A percentile compares a stretch with the other conserved stretches of the same genome.
Conservation (phyloP, 257 asterid species). For the Penstemon eatonii region DNA sequence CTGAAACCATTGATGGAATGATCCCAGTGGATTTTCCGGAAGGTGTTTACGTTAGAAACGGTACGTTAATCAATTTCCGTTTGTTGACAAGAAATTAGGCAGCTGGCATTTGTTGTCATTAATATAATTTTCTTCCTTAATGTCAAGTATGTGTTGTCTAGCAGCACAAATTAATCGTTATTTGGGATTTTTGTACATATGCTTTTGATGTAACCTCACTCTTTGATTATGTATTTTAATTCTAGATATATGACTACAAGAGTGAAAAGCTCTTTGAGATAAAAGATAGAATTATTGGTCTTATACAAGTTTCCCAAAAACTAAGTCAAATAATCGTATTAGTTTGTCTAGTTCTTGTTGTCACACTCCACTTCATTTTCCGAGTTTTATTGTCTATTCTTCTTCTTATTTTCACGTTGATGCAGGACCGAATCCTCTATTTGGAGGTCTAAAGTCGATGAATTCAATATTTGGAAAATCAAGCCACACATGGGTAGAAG, state of each 20-base stretch:
- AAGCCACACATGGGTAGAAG: conserved; percentile 51
- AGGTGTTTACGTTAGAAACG: conserved; percentile 68
- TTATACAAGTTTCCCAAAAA: conserved; percentile 7
- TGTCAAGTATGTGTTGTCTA: conserved; percentile 15
- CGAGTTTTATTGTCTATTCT: not conserved
- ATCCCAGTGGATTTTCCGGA: conserved; percentile 64
- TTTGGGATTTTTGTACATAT: not conserved
- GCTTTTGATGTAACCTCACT: not conserved
- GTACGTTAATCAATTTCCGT: conserved; percentile 22
- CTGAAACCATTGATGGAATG: conserved; percentile 35
- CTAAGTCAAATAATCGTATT: too few species aligned
- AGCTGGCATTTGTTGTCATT: conserved; percentile 5
- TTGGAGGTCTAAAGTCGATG: conserved; percentile 48
- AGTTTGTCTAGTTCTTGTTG: not conserved
- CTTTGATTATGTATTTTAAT: not conserved
- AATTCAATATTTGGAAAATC: conserved; percentile 43
- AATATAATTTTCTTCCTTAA: conserved; percentile 20
- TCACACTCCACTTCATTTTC: not conserved
- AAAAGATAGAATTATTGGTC: not conserved
- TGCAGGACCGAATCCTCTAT: conserved; percentile 49
- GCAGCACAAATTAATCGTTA: not conserved
- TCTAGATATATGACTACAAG: not conserved
- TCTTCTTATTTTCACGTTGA: not conserved
- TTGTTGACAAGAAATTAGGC: not conserved
- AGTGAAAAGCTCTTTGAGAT: not conserved